Percentiles rank a stretch among this genome's conserved stretches.
Conservation (phyloP, 495 filamentous ascomycete genomes). For the Hypomontagnella submonticulosa region DNA sequence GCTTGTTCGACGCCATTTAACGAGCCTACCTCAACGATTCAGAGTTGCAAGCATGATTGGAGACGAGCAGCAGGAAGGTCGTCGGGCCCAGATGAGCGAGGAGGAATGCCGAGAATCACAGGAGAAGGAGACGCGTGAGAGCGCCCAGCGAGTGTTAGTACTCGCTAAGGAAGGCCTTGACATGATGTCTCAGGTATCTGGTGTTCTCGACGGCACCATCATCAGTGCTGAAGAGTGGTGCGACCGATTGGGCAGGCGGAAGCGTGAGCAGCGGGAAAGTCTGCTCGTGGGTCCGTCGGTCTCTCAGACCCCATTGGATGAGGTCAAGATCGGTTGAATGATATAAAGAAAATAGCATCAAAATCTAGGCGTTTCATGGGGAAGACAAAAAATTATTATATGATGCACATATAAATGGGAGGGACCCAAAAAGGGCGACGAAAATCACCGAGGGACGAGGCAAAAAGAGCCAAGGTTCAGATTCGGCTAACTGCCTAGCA, state of each 20-base stretch:
- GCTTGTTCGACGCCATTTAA: constrained; percentile 81
- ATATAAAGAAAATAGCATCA: constrained; percentile 28
- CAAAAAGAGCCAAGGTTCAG: constrained; percentile 20
- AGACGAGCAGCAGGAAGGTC: constrained; percentile 49
- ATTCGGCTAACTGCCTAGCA: constrained; percentile 28
- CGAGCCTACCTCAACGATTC: constrained; percentile 81
- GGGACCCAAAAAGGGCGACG: constrained; percentile 26
- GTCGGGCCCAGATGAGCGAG: constrained; percentile 52
- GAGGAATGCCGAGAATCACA: constrained; percentile 36
- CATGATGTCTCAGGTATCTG: constrained; percentile 86
- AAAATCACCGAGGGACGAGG: constrained; percentile 22
- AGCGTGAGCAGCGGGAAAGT: constrained; percentile 46
- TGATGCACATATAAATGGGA: constrained; percentile 37
- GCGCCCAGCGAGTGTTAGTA: constrained; percentile 77
- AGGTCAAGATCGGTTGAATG: constrained; percentile 44
- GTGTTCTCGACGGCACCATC: constrained; percentile 84
- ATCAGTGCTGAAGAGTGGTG: constrained; percentile 90
- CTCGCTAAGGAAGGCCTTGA: constrained; percentile 89
- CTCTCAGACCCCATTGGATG: constrained; percentile 29
- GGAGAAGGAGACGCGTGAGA: constrained; percentile 55
- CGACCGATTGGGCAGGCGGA: constrained; percentile 72
- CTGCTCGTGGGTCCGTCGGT: constrained; percentile 25
- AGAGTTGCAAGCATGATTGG: constrained; percentile 62
- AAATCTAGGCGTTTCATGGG: constrained; percentile 36
- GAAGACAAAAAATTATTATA: constrained; percentile 38